Evolutionary conservation across 768 basidiomycete genomes (phyloP).

Genomic region (Calocera cornea): DNA sequence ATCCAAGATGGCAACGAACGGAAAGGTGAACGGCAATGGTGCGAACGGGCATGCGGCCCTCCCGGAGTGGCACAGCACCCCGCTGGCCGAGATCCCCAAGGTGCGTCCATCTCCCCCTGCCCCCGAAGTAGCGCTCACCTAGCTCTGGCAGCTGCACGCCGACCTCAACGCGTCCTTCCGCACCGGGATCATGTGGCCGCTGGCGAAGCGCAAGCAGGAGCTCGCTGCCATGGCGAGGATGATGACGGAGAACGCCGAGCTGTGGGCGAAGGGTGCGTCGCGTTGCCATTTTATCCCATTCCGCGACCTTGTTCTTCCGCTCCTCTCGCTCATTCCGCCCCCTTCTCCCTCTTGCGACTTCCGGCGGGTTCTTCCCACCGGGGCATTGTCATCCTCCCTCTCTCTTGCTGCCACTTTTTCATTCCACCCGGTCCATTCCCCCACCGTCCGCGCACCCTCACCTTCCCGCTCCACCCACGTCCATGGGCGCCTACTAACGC

Average conservation of each 20-base stretch:
- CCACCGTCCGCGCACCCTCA: too few relatives aligned
- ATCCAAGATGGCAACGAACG: neutral
- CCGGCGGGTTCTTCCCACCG: too few relatives aligned
- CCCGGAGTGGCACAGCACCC: slow-evolving; percentile 4
- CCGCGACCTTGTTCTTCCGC: too few relatives aligned
- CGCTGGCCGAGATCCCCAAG: neutral
- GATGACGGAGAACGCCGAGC: slow-evolving; percentile 18
- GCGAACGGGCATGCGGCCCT: slow-evolving; percentile 5
- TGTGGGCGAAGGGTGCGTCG: slow-evolving; percentile 10
- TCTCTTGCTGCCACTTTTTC: too few relatives aligned
- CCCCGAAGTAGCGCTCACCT: neutral
- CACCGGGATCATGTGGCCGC: slow-evolving; percentile 17
- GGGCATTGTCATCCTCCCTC: too few relatives aligned
- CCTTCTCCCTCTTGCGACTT: too few relatives aligned
- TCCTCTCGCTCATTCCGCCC: too few relatives aligned
- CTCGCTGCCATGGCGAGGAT: slow-evolving; percentile 19
- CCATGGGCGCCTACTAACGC: too few relatives aligned
- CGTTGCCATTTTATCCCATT: neutral
- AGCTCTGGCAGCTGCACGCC: slow-evolving; percentile 11
- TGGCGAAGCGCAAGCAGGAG: slow-evolving; percentile 19
- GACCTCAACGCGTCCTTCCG: slow-evolving; percentile 15
- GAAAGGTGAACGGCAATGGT: neutral
- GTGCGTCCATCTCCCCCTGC: neutral
- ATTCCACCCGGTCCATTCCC: too few relatives aligned
- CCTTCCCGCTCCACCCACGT: too few relatives aligned